phyloP scores from a whole-genome alignment of 2,329 filamentous ascomycete species.

The Colletotrichum musae region DNA sequence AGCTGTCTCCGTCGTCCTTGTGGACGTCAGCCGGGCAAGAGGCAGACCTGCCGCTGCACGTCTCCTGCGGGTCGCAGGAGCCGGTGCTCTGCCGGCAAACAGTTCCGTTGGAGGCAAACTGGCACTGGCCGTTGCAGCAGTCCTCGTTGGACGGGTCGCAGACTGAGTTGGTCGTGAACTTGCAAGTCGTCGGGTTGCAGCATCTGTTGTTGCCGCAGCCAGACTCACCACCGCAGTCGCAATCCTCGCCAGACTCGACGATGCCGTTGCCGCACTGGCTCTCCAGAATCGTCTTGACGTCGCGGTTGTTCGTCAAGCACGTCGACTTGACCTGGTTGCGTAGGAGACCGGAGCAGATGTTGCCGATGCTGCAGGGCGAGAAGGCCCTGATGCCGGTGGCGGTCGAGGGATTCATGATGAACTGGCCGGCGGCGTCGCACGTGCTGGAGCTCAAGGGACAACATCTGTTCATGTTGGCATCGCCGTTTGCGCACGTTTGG shows the following conservation, averaged over 20 bases:
- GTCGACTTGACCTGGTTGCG: constrained; percentile 81
- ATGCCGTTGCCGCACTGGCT: constrained; percentile 97
- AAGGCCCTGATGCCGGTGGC: constrained; percentile 80
- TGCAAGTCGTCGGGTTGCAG: constrained; percentile 90
- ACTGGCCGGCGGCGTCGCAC: constrained; percentile 84
- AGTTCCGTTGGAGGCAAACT: constrained; percentile 75
- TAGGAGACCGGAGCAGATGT: constrained; percentile 90
- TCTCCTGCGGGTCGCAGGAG: constrained; percentile 87
- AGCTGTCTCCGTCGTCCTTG: constrained; percentile 78
- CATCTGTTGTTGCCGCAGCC: constrained; percentile 83
- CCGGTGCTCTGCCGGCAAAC: constrained; percentile 88
- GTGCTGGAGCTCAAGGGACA: constrained; percentile 79
- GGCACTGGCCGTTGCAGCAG: constrained; percentile 79
- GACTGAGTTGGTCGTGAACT: constrained; percentile 80
- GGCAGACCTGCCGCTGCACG: constrained; percentile 80
- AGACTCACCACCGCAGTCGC: constrained; percentile 87
- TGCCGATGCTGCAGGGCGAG: constrained; percentile 90
- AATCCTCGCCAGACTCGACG: constrained; percentile 90
- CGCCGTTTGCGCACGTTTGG: constrained; percentile 75
- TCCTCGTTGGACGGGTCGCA: constrained; percentile 89
- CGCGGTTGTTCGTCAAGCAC: constrained; percentile 89
- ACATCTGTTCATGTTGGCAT: constrained; percentile 71
- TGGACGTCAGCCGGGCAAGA: constrained; percentile 82
- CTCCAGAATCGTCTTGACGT: constrained; percentile 84
- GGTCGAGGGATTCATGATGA: constrained; percentile 97